A percentile compares a stretch with the other conserved stretches of the same genome.
These are phyloP conservation scores for Carallia brachiata DNA, from an alignment of 345 rosid genomes.

Conservation along the genomic window DNA sequence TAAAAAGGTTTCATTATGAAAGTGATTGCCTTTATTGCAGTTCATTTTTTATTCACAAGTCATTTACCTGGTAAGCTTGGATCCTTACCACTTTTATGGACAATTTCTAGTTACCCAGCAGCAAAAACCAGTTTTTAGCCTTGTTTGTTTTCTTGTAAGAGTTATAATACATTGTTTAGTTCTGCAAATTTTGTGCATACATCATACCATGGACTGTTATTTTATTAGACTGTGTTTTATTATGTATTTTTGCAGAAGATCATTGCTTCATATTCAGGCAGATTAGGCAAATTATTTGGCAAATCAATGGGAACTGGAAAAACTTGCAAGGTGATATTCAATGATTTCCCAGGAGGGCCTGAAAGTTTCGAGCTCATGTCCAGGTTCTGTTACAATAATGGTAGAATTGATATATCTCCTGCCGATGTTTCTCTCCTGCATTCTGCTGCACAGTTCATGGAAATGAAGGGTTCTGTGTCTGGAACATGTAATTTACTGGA, in stretches of 20 bases:
- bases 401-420: conserved; percentile 47
- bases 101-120: not conserved
- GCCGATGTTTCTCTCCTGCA: conserved; percentile 53
- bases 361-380: conserved; percentile 70
- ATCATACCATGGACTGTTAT: conserved; percentile 39
- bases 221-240: conserved; percentile 23
- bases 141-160: not conserved
- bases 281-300: conserved; percentile 57
- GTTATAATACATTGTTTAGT: not conserved
- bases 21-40: conserved; percentile 19
- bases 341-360: conserved; percentile 86
- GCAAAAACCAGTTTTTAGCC: not conserved
- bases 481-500: conserved; percentile 44
- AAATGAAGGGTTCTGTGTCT: conserved; percentile 43
- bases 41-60: not conserved
- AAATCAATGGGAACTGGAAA: conserved; percentile 43
- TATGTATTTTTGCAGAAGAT: conserved; percentile 52
- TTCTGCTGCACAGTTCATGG: conserved; percentile 76
- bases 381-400: conserved; percentile 76
- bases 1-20: conserved; percentile 8
- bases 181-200: too few species aligned
- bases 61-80: not conserved
- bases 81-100: not conserved
- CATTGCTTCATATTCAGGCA: conserved; percentile 59
- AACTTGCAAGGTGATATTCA: conserved; percentile 65